Conservation (phyloP, 2,329 filamentous ascomycete species). For the Aspergillus udagawae region DNA sequence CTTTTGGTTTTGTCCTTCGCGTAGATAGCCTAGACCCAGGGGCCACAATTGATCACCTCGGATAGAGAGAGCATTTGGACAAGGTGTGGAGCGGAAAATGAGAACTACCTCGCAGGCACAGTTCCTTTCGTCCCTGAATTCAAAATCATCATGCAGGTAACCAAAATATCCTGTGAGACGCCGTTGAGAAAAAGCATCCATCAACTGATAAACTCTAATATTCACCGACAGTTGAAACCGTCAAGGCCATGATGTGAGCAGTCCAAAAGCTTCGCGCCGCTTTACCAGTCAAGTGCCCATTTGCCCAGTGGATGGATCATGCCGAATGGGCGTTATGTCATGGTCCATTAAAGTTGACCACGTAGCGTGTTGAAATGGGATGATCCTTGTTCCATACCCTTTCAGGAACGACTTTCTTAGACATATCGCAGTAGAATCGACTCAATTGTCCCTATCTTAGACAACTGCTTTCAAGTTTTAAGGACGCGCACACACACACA, state of each 20-base stretch:
- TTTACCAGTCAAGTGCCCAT: constrained; percentile 1
- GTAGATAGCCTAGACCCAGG: too few relatives aligned
- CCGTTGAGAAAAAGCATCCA: neutral
- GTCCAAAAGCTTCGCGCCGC: constrained; percentile 9
- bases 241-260: constrained; percentile 5
- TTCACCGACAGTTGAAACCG: constrained; percentile 10
- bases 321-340: neutral
- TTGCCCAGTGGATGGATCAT: neutral
- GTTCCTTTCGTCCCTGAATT: neutral
- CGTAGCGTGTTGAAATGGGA: neutral
- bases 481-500: neutral
- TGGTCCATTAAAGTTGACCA: neutral
- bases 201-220: constrained; percentile 4
- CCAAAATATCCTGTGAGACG: neutral
- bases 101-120: neutral
- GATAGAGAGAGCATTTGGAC: neutral
- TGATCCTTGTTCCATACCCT: neutral
- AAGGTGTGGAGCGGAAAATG: neutral
- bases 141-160: neutral
- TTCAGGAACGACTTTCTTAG: neutral
- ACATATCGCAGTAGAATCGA: neutral
- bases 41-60: neutral
- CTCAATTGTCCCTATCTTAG: neutral
- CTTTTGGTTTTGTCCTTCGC: too few relatives aligned
- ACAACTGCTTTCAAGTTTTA: neutral